phyloP scores from a whole-genome alignment of 768 basidiomycete species.

The Hygrophoropsis aurantiaca region DNA sequence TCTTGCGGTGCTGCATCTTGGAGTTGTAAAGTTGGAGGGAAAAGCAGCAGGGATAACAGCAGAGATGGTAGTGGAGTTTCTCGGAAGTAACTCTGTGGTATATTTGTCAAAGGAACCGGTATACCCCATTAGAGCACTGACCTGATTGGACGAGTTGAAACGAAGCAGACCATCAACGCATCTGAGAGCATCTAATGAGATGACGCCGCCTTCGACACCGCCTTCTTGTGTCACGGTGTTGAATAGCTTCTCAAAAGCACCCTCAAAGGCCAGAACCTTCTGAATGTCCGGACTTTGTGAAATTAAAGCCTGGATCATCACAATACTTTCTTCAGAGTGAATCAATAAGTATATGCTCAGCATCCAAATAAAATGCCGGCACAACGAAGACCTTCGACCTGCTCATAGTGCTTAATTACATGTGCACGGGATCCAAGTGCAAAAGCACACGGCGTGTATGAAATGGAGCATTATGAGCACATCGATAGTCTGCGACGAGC shows the following conservation, averaged over 20 bases:
- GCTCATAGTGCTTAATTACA: too few relatives aligned
- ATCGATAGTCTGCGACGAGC: constrained; percentile 5
- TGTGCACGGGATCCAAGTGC: too few relatives aligned
- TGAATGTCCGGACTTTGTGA: constrained; percentile 92
- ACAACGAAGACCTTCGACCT: background rate
- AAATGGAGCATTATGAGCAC: constrained; percentile 4
- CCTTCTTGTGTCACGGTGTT: constrained; percentile 84
- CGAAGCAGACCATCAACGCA: constrained; percentile 86
- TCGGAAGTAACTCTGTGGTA: constrained; percentile 86
- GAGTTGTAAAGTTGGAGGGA: constrained; percentile 60
- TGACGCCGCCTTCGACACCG: constrained; percentile 87
- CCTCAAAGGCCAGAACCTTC: constrained; percentile 95
- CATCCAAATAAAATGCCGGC: constrained; percentile 6
- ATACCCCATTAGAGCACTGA: constrained; percentile 28
- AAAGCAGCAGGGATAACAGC: constrained; percentile 67
- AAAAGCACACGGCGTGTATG: background rate
- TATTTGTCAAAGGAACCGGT: constrained; percentile 14
- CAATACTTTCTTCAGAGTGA: constrained; percentile 65
- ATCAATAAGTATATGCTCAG: constrained; percentile 1
- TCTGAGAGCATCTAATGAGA: constrained; percentile 80
- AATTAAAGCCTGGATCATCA: constrained; percentile 77
- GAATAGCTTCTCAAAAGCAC: constrained; percentile 95
- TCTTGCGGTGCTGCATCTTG: constrained; percentile 73
- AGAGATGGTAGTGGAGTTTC: constrained; percentile 76
- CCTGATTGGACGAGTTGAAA: constrained; percentile 95